Base-by-base conservation (phyloP, 257 asterid genomes). In the Handroanthus guayacan region DNA sequence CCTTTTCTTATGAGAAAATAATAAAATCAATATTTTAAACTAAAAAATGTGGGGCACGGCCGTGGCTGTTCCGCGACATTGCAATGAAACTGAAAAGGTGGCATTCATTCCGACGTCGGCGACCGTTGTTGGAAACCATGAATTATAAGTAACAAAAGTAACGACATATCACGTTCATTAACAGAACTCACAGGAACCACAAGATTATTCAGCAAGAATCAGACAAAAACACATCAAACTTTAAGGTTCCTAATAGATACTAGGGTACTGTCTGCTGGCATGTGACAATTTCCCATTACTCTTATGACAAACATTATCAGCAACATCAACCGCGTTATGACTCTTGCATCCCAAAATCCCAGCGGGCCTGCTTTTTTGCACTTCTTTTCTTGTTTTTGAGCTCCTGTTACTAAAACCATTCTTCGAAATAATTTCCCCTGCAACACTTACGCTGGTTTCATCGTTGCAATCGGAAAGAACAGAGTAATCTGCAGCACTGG, bases 301-400 rank as follows among this genome's bases (percentile, higher is more conserved):
- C 76, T 77, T 84, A 14, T 57, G 76, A 62, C 84, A 77, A 66
- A 70, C 74, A 71, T 73, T 81, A 48, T 86, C 82, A 58, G 87
- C 89, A 70, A 92, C 91, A 77, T 80, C 85, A 20, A 86, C 95
- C 9, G 90, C 84, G 50, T 84, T 89, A 1, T 77, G 75, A 71
- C 81, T 90, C 84, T 85, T 90, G 84, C 95, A 90, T 36, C 97
- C 93, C 83, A 88, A 75, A 56, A 92, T 79, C 6, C 91, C 90
- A 9, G 86, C 79, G 1, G 72, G 36, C 14, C 79, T 76, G 50
- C 66, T 47, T 69, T 75, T 88, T 38, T 55, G 81, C 17, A 3
- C 78, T 67, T 80, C 84, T 25, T 75, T 56, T 34, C 37, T 76
- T 47, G 5, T 52, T 69, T 76, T 82, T 5, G 67, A 18, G 48